These are phyloP conservation scores for Glarea lozoyensis DNA, from an alignment of 495 filamentous ascomycete species.

Conservation along the genomic window DNA sequence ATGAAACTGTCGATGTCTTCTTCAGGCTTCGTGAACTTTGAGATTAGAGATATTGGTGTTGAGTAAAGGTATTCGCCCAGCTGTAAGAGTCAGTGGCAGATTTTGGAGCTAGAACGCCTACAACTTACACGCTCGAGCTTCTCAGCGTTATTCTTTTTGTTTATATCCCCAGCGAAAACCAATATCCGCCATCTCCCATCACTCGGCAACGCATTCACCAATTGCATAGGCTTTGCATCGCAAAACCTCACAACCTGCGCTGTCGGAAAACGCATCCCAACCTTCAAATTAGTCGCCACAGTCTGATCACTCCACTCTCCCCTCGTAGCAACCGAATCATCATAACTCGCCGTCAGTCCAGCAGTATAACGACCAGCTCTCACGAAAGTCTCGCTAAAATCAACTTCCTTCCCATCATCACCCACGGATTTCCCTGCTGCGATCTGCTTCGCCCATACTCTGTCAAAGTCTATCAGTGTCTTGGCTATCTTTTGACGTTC, in stretches of 20 bases:
- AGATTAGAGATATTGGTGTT: background rate
- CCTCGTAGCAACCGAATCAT: slow-evolving; percentile 37
- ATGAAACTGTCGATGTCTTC: slow-evolving; percentile 49
- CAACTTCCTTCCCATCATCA: slow-evolving; percentile 14
- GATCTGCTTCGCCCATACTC: slow-evolving; percentile 55
- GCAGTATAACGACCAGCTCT: slow-evolving; percentile 55
- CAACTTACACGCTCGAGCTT: slow-evolving; percentile 36
- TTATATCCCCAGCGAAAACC: slow-evolving; percentile 48
- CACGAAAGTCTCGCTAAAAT: slow-evolving; percentile 43
- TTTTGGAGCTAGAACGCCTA: background rate
- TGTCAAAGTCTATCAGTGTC: slow-evolving; percentile 69
- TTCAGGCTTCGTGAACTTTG: slow-evolving; percentile 29
- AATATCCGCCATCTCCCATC: slow-evolving; percentile 53
- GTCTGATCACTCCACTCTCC: slow-evolving; percentile 17
- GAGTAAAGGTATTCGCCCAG: slow-evolving; percentile 7
- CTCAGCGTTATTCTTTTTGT: slow-evolving; percentile 11
- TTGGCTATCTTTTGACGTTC: slow-evolving; percentile 61
- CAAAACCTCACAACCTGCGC: slow-evolving; percentile 45
- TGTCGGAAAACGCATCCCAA: slow-evolving; percentile 52
- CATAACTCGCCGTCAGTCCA: slow-evolving; percentile 51
- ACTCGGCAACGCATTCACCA: slow-evolving; percentile 40
- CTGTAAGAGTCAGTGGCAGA: background rate
- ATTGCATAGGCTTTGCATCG: slow-evolving; percentile 47
- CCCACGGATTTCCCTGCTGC: slow-evolving; percentile 29
- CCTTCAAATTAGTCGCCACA: slow-evolving; percentile 32